Evolutionary conservation across 2,329 filamentous ascomycete genomes (phyloP).

Genomic region (Fusarium subglutinans): DNA sequence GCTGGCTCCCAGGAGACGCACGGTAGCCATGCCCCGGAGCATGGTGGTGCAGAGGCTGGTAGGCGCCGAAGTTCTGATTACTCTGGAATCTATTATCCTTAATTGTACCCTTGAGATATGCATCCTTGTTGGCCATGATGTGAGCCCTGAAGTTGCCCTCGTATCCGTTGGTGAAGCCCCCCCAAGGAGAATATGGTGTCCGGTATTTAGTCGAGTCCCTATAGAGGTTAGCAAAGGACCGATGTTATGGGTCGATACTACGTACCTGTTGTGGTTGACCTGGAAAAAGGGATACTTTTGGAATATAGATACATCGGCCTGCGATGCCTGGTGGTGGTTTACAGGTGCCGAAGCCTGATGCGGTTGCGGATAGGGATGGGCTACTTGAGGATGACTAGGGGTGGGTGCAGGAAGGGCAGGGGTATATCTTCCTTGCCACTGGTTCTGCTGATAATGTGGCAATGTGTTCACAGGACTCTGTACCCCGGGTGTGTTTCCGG

Average conservation of each 20-base stretch:
- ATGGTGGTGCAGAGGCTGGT: conserved; percentile 1
- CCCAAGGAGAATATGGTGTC: conserved; percentile 66
- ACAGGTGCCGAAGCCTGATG: conserved; percentile 6
- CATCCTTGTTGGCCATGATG: conserved; percentile 49
- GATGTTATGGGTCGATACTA: not conserved
- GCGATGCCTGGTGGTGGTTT: conserved; percentile 13
- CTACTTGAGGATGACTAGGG: not conserved
- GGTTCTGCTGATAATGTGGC: conserved; percentile 12
- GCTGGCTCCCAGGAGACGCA: not conserved
- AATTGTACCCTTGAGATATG: conserved; percentile 42
- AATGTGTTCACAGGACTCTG: not conserved
- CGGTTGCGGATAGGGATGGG: not conserved
- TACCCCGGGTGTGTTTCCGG: not conserved
- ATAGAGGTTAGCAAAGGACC: conserved; percentile 25
- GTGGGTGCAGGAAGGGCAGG: not conserved
- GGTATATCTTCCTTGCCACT: conserved; percentile 12
- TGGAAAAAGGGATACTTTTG: conserved; percentile 69
- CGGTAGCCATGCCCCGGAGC: not conserved
- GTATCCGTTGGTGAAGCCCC: conserved; percentile 70
- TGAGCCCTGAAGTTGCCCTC: conserved; percentile 62
- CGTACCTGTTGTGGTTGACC: conserved; percentile 66
- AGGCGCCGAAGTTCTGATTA: not conserved
- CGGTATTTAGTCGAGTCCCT: conserved; percentile 66
- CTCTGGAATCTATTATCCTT: not conserved
- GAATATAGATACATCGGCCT: conserved; percentile 53